A percentile compares a stretch with the other conserved stretches of the same genome.
These are phyloP conservation scores for Pontederia paniculata DNA, from an alignment of 176 grass and related monocot genomes.

Conservation along the genomic window DNA sequence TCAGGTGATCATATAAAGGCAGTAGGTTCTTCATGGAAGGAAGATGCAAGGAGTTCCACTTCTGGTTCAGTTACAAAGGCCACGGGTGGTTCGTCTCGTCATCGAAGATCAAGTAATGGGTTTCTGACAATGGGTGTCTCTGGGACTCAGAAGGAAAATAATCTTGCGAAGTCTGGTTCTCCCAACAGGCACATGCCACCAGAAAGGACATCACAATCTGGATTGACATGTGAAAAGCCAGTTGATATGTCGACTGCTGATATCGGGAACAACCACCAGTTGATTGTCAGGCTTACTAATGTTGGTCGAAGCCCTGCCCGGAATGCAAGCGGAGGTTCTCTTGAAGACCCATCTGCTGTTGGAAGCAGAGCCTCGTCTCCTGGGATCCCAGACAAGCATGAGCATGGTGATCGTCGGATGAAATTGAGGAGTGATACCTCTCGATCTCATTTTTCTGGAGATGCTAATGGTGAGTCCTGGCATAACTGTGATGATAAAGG, in stretches of 20 bases:
- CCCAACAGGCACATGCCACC: conserved; percentile 29
- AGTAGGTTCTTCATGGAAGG: conserved; percentile 45
- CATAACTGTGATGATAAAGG: conserved; percentile 56
- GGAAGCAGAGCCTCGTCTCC: conserved; percentile 53
- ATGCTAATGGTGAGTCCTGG: conserved; percentile 43
- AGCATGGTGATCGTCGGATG: conserved; percentile 49
- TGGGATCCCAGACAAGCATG: conserved; percentile 50
- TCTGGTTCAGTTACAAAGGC: conserved; percentile 52
- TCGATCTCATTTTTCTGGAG: conserved; percentile 23
- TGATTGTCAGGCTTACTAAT: conserved; percentile 65
- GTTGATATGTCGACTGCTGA: conserved; percentile 33
- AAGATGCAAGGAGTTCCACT: conserved; percentile 74
- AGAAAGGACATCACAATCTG: conserved; percentile 63
- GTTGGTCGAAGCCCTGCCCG: conserved; percentile 59
- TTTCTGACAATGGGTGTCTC: conserved; percentile 16
- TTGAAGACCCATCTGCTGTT: conserved; percentile 49
- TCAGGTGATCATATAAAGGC: conserved; percentile 72
- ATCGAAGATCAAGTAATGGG: conserved; percentile 47
- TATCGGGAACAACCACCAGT: conserved; percentile 47
- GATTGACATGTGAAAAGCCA: conserved; percentile 44
- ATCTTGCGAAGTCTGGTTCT: conserved; percentile 28
- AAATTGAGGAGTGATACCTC: conserved; percentile 46
- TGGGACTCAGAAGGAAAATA: conserved; percentile 51
- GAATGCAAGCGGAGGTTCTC: conserved; percentile 46
- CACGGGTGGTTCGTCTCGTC: conserved; percentile 47